Conservation (phyloP, 2,329 filamentous ascomycete genomes). For the Sordariomycetes sp. region DNA sequence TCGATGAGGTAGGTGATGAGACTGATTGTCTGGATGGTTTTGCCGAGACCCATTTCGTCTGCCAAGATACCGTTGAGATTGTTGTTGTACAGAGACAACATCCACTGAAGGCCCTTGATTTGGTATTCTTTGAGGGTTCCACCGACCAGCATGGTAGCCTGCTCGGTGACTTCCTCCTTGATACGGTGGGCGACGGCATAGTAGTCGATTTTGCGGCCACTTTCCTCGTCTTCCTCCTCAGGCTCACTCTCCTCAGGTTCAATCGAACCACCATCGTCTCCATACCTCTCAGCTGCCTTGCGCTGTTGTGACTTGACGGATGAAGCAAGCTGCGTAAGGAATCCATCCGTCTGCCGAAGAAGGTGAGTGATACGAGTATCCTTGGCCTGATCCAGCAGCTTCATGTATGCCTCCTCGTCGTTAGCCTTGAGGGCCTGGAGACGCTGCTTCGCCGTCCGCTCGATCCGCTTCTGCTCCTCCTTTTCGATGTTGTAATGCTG, state of each 20-base stretch:
- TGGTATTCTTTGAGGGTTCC: conserved; percentile 95
- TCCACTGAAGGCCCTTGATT: conserved; percentile 97
- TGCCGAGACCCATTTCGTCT: conserved; percentile 99
- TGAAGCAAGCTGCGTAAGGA: conserved; percentile 86
- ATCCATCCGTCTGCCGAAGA: conserved; percentile 92
- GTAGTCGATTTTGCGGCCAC: conserved; percentile 83
- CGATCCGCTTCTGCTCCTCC: conserved; percentile 96
- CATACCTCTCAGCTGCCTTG: conserved; percentile 66
- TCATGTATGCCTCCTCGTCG: conserved; percentile 98
- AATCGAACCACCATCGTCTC: conserved; percentile 38
- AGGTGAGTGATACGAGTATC: conserved; percentile 98
- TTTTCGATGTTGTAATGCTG: conserved; percentile 97
- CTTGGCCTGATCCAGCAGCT: conserved; percentile 94
- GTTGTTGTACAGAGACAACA: conserved; percentile 99
- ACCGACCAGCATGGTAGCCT: conserved; percentile 79
- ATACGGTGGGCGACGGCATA: conserved; percentile 95
- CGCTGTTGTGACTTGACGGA: conserved; percentile 93
- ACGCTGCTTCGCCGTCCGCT: conserved; percentile 98
- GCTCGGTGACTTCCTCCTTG: conserved; percentile 78
- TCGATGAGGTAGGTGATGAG: conserved; percentile 96
- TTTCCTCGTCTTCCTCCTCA: conserved; percentile 53
- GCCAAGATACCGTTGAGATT: conserved; percentile 97
- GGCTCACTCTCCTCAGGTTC: conserved; percentile 49
- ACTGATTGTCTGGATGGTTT: conserved; percentile 98
- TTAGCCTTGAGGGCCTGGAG: conserved; percentile 96